Conservation (phyloP, 108 stramenopile species). For the Cylindrotheca closterium region DNA sequence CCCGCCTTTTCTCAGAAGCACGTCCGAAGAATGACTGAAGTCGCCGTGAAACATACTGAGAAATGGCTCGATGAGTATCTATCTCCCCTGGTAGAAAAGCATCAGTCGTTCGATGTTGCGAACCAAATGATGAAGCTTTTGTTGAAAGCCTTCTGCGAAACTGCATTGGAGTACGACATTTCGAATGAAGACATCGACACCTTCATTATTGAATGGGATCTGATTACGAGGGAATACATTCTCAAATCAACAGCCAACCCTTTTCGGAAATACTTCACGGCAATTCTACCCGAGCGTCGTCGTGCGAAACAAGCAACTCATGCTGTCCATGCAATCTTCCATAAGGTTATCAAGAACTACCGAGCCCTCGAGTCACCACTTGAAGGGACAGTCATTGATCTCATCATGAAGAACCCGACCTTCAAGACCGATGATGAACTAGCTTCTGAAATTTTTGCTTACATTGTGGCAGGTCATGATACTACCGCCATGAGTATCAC, state of each 20-base stretch:
- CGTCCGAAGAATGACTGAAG: constrained; percentile 36
- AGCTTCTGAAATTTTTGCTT: constrained; percentile 14
- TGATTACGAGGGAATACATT: constrained; percentile 24
- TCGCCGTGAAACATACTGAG: constrained; percentile 26
- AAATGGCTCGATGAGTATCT: constrained; percentile 28
- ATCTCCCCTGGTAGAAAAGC: constrained; percentile 1
- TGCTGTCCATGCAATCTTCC: neutral
- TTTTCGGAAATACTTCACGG: constrained; percentile 28
- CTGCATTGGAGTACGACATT: constrained; percentile 38
- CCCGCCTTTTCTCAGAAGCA: constrained; percentile 35
- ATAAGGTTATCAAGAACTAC: constrained; percentile 19
- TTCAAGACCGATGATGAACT: constrained; percentile 1
- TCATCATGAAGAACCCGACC: constrained; percentile 10
- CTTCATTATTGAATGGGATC: constrained; percentile 17
- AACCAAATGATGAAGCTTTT: constrained; percentile 33
- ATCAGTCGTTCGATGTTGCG: constrained; percentile 35
- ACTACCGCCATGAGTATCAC: constrained; percentile 26
- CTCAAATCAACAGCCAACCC: constrained; percentile 32
- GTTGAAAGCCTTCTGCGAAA: constrained; percentile 37
- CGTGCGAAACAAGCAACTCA: constrained; percentile 13
- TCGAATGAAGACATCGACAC: constrained; percentile 18
- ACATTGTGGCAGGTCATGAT: constrained; percentile 30
- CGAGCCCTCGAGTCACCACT: constrained; percentile 6
- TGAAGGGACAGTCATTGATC: constrained; percentile 12
- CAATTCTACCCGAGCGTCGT: constrained; percentile 23